These are phyloP conservation scores for Uromyces viciae-fabae DNA, from an alignment of 1,284 basidiomycete genomes.

Conservation along the genomic window DNA sequence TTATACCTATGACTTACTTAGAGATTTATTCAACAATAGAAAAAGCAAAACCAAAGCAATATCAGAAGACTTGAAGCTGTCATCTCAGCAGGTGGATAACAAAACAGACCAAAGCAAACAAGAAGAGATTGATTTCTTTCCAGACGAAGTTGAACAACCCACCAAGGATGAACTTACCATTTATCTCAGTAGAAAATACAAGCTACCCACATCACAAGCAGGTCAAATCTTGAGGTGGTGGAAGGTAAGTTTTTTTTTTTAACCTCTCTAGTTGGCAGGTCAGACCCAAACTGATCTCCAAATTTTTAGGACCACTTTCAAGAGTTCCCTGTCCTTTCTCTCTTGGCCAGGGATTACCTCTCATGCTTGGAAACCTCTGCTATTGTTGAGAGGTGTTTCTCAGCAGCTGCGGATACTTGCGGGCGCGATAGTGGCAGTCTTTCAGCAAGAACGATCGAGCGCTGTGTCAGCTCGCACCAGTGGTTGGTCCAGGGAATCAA, in stretches of 20 bases:
- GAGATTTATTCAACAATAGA: not conserved
- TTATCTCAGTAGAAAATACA: not conserved
- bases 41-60: not conserved
- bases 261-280: not conserved
- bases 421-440: not conserved
- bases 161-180: not conserved
- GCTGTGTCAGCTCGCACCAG: conserved; percentile 4
- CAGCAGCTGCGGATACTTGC: not conserved
- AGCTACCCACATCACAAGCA: not conserved
- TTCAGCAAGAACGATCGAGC: not conserved
- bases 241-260: not conserved
- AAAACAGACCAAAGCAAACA: too few relatives aligned
- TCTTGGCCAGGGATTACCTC: not conserved
- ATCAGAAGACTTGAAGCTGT: not conserved
- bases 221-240: not conserved
- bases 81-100: too few relatives aligned
- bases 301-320: not conserved
- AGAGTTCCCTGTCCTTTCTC: not conserved
- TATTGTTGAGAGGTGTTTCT: conserved; percentile 3
- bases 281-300: not conserved
- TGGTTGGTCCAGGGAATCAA: not conserved
- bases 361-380: not conserved
- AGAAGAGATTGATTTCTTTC: not conserved
- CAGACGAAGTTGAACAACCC: not conserved
- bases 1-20: not conserved